These are phyloP conservation scores for Euphorbia pulcherrima DNA, from an alignment of 345 rosid genomes.

Conservation along the genomic window DNA sequence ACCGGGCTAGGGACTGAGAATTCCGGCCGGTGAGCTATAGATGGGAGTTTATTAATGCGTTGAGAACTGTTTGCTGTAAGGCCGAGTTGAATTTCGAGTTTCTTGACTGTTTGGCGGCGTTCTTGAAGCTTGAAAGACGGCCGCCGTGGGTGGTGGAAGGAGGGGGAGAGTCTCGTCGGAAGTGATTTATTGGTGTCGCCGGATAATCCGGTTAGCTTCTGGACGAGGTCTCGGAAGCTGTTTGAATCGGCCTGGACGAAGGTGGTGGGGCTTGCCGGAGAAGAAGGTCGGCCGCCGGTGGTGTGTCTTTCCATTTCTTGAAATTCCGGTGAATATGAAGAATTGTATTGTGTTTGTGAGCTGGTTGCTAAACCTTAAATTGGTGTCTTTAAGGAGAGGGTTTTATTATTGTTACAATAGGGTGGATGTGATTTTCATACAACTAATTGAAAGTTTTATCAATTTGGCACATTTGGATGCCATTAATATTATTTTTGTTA, in stretches of 20 bases:
- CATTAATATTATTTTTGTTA: too few relatives aligned
- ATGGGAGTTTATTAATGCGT: background rate
- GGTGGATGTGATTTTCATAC: background rate
- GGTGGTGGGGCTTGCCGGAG: constrained; percentile 32
- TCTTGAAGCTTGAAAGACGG: constrained; percentile 49
- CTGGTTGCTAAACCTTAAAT: constrained; percentile 3
- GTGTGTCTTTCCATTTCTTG: constrained; percentile 21
- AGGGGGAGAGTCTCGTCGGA: constrained; percentile 20
- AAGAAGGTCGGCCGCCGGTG: constrained; percentile 9
- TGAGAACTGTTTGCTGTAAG: constrained; percentile 14
- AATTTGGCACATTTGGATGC: background rate
- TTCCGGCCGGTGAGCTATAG: background rate
- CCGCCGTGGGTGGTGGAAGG: constrained; percentile 34
- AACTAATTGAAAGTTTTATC: background rate
- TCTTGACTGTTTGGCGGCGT: constrained; percentile 39
- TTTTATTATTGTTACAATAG: background rate
- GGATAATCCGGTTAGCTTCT: constrained; percentile 41
- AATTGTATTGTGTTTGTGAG: background rate
- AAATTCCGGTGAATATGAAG: background rate
- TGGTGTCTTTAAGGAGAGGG: background rate
- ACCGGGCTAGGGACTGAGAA: constrained; percentile 31
- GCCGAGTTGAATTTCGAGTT: constrained; percentile 45
- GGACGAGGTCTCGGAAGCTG: constrained; percentile 48
- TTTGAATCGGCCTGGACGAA: constrained; percentile 45
- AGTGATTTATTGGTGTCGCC: constrained; percentile 17